Evolutionary conservation across 495 filamentous ascomycete genomes (phyloP).

Genomic region (Cercophora samala): DNA sequence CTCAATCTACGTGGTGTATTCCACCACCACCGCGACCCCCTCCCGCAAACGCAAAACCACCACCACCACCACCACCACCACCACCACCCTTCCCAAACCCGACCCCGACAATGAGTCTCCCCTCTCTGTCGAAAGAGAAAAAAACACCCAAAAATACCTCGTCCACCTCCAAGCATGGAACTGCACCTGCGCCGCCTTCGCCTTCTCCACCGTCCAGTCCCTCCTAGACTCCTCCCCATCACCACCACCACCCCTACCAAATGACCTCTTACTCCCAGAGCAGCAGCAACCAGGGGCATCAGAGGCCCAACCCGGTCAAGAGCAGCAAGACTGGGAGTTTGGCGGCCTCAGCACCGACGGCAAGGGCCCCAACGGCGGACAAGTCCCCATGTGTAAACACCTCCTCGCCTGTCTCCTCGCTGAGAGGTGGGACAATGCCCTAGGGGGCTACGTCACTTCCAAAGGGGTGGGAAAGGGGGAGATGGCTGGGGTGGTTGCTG

Average conservation of each 20-base stretch:
- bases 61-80: constrained; percentile 18
- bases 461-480: constrained; percentile 58
- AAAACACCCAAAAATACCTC: constrained; percentile 51
- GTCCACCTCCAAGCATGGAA: constrained; percentile 78
- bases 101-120: too few species aligned
- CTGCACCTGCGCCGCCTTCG: constrained; percentile 82
- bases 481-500: constrained; percentile 73
- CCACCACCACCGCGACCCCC: constrained; percentile 27
- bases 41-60: constrained; percentile 15
- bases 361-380: constrained; percentile 26
- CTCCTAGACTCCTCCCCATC: background rate
- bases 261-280: too few species aligned
- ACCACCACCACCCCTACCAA: too few species aligned
- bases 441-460: constrained; percentile 54
- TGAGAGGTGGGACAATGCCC: constrained; percentile 58
- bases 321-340: constrained; percentile 39
- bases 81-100: too few species aligned
- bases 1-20: constrained; percentile 40
- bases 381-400: constrained; percentile 76
- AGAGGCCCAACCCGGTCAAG: too few species aligned
- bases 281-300: too few species aligned
- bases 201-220: constrained; percentile 58
- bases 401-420: constrained; percentile 77
- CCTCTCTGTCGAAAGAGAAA: too few species aligned
- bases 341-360: constrained; percentile 38